These are phyloP conservation scores for Byssoonygena ceratinophila DNA, from an alignment of 2,329 filamentous ascomycete genomes.

Conservation along the genomic window DNA sequence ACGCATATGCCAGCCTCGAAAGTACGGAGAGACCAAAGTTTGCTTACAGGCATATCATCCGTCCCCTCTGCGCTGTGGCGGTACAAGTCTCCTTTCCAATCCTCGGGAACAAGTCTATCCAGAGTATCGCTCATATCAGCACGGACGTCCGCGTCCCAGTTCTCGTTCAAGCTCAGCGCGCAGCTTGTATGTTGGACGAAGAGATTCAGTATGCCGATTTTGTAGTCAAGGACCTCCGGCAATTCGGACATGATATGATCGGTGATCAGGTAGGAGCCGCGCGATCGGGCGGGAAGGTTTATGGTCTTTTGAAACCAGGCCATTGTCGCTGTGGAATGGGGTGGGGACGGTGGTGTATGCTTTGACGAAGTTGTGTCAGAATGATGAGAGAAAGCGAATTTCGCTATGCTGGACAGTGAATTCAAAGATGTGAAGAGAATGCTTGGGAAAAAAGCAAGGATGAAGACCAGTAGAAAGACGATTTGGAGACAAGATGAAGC, in stretches of 20 bases:
- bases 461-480: slow-evolving; percentile 41
- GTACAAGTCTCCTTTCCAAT: slow-evolving; percentile 66
- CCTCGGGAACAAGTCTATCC: slow-evolving; percentile 78
- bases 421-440: slow-evolving; percentile 26
- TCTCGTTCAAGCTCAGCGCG: slow-evolving; percentile 86
- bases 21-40: background rate
- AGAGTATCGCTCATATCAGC: slow-evolving; percentile 89
- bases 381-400: slow-evolving; percentile 21
- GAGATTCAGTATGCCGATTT: slow-evolving; percentile 73
- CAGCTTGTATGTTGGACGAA: slow-evolving; percentile 95
- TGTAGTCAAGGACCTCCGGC: slow-evolving; percentile 73
- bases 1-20: background rate
- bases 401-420: slow-evolving; percentile 21
- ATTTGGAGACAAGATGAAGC: slow-evolving; percentile 21
- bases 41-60: slow-evolving; percentile 81
- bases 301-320: slow-evolving; percentile 75
- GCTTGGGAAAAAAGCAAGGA: slow-evolving; percentile 40
- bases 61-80: slow-evolving; percentile 73
- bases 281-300: slow-evolving; percentile 61
- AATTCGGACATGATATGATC: slow-evolving; percentile 59
- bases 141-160: slow-evolving; percentile 75
- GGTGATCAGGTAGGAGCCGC: slow-evolving; percentile 85
- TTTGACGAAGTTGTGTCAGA: slow-evolving; percentile 19
- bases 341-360: slow-evolving; percentile 23
- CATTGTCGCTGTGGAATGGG: slow-evolving; percentile 16